These are phyloP conservation scores for Sporisorium iseilematis-ciliati DNA, from an alignment of 1,284 basidiomycete genomes.

Conservation along the genomic window DNA sequence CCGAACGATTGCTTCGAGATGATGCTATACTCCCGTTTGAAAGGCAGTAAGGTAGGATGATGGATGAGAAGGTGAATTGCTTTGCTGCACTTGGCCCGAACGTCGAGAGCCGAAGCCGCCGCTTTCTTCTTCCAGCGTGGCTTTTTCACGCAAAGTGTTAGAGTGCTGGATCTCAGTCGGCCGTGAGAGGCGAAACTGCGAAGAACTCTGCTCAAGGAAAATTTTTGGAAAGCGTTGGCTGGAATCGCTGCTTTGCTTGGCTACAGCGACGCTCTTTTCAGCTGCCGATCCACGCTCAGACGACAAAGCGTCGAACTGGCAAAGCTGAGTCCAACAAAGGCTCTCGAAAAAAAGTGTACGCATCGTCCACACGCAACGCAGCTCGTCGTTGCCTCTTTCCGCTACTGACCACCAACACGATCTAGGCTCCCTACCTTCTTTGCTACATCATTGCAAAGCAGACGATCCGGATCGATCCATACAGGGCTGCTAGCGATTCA, in stretches of 20 bases:
- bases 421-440: slow-evolving; percentile 1
- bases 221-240: slow-evolving; percentile 26
- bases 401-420: slow-evolving; percentile 9
- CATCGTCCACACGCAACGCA: slow-evolving; percentile 7
- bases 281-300: slow-evolving; percentile 21
- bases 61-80: slow-evolving; percentile 1
- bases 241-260: not conserved
- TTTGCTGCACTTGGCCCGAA: slow-evolving; percentile 23
- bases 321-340: not conserved
- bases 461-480: not conserved
- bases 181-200: slow-evolving; percentile 13
- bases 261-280: not conserved
- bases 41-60: not conserved
- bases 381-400: not conserved
- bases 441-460: slow-evolving; percentile 5
- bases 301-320: slow-evolving; percentile 10
- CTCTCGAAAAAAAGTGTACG: not conserved
- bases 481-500: not conserved
- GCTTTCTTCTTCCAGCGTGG: slow-evolving; percentile 37
- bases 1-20: too few relatives aligned
- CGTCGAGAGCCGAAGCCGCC: slow-evolving; percentile 7
- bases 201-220: slow-evolving; percentile 11
- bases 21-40: not conserved
- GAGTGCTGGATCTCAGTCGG: slow-evolving; percentile 11
- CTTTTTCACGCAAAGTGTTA: slow-evolving; percentile 12